Conservation (phyloP, 2,329 filamentous ascomycete species). For the Sordariomycetes sp. region DNA sequence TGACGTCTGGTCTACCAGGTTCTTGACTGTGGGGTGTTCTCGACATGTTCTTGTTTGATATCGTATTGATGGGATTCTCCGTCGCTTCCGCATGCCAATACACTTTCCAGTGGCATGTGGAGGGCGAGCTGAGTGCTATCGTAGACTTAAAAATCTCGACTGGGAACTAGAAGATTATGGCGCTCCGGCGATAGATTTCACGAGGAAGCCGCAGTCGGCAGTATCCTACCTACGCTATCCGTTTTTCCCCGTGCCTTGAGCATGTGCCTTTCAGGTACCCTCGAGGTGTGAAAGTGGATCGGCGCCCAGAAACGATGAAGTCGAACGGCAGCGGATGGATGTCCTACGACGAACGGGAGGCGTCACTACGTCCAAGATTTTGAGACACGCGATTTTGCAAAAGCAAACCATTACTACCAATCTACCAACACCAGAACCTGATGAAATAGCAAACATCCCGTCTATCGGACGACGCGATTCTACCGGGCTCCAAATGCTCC, state of each 20-base stretch:
- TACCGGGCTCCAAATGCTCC: not conserved
- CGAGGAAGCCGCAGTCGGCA: not conserved
- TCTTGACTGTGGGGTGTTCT: constrained; percentile 41
- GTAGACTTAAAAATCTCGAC: no score
- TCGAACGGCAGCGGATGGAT: no score
- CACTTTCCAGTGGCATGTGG: not conserved
- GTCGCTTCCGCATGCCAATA: not conserved
- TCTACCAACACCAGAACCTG: not conserved
- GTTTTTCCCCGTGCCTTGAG: not conserved
- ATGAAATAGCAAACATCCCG: not conserved
- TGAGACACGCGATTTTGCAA: not conserved
- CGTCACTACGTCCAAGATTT: not conserved
- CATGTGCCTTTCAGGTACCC: not conserved
- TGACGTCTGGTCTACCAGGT: constrained; percentile 26
- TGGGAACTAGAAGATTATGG: no score
- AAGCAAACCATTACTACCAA: not conserved
- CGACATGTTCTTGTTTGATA: constrained; percentile 22
- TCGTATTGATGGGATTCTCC: not conserved
- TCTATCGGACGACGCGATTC: not conserved
- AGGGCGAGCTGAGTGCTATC: no score
- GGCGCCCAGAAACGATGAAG: no score
- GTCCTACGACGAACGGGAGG: no score
- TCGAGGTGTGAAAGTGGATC: no score
- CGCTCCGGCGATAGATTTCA: no score
- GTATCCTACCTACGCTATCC: not conserved